Conservation (phyloP, 169 alveolate genomes). For the Cryptosporidium canis region DNA sequence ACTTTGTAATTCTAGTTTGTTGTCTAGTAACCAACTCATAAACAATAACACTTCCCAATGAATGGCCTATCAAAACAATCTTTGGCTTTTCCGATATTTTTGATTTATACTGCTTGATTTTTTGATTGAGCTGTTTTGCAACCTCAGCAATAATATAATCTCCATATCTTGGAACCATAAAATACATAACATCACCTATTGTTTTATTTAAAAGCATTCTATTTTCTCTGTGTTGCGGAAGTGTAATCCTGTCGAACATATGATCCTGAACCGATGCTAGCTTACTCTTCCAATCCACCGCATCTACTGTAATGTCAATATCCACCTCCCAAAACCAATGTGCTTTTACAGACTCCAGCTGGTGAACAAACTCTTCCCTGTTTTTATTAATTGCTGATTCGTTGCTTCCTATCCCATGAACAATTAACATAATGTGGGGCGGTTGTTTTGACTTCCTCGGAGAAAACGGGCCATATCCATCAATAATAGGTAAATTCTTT, state of each 20-base stretch:
- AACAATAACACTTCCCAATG: slow-evolving; percentile 85
- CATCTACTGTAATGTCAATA: slow-evolving; percentile 65
- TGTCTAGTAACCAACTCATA: slow-evolving; percentile 81
- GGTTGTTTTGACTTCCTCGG: slow-evolving; percentile 71
- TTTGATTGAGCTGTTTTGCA: slow-evolving; percentile 80
- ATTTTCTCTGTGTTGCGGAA: slow-evolving; percentile 64
- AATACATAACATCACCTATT: slow-evolving; percentile 81
- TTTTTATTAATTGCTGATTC: slow-evolving; percentile 55
- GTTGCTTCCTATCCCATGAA: slow-evolving; percentile 68
- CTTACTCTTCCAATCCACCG: slow-evolving; percentile 67
- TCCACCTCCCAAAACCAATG: slow-evolving; percentile 74
- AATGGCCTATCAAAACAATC: slow-evolving; percentile 83
- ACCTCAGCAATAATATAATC: slow-evolving; percentile 81
- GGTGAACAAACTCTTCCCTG: slow-evolving; percentile 58
- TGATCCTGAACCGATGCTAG: slow-evolving; percentile 60
- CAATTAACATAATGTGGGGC: slow-evolving; percentile 63
- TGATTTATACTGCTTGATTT: slow-evolving; percentile 81
- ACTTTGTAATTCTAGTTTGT: slow-evolving; percentile 72
- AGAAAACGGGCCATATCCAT: slow-evolving; percentile 69
- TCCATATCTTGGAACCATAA: slow-evolving; percentile 83
- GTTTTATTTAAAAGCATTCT: slow-evolving; percentile 71
- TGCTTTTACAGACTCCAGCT: slow-evolving; percentile 50
- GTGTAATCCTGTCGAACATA: slow-evolving; percentile 59
- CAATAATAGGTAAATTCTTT: slow-evolving; percentile 45
- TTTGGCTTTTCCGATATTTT: slow-evolving; percentile 81